Percentiles rank a stretch among this genome's conserved stretches.
Evolutionary conservation across 768 basidiomycete genomes (phyloP).

Genomic region (Porpolomopsis calyptriformis): DNA sequence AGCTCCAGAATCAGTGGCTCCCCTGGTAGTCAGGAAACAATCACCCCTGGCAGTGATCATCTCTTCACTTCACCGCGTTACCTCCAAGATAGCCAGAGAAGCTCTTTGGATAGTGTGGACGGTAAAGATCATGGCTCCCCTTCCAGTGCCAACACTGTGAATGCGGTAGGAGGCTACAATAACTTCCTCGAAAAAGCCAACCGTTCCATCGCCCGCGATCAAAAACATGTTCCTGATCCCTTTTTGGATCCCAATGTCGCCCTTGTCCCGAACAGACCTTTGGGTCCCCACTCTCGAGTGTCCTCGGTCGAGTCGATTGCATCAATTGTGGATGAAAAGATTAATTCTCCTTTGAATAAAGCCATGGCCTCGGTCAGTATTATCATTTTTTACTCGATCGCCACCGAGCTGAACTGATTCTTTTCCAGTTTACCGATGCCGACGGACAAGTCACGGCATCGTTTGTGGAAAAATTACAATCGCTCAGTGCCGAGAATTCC

Average conservation of each 20-base stretch:
- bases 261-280: conserved; percentile 60
- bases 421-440: conserved; percentile 73
- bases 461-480: conserved; percentile 78
- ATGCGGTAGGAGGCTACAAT: conserved; percentile 42
- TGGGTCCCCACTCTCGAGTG: conserved; percentile 68
- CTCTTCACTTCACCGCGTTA: conserved; percentile 24
- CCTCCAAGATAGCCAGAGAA: conserved; percentile 27
- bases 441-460: conserved; percentile 87
- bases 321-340: conserved; percentile 85
- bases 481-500: conserved; percentile 74
- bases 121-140: conserved; percentile 48
- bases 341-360: conserved; percentile 85
- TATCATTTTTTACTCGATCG: background rate
- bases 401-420: conserved; percentile 5
- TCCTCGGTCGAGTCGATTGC: conserved; percentile 88
- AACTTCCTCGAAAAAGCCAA: conserved; percentile 84
- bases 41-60: conserved; percentile 34
- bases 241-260: conserved; percentile 53
- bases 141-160: conserved; percentile 23
- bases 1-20: conserved; percentile 39
- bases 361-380: conserved; percentile 71
- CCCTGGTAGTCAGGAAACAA: conserved; percentile 34
- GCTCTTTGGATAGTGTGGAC: conserved; percentile 36
- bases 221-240: conserved; percentile 72
- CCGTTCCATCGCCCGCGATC: conserved; percentile 68